Percentiles rank a stretch among this genome's conserved stretches.
Evolutionary conservation across 352 stramenopile species (phyloP).

Genomic region (Globisporangium uncinulatum): DNA sequence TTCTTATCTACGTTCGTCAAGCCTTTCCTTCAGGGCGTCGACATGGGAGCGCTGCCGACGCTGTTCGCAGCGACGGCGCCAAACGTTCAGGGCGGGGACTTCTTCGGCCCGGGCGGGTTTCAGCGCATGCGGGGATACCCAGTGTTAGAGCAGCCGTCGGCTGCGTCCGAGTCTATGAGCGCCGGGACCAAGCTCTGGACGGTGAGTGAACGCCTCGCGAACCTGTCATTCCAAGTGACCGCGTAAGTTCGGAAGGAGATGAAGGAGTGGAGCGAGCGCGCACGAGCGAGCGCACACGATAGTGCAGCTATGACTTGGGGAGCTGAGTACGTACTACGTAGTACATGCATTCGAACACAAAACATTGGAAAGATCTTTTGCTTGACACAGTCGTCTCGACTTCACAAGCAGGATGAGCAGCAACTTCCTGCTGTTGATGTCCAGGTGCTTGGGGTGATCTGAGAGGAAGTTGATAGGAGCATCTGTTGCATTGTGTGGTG

Average conservation of each 20-base stretch:
- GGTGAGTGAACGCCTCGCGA: slow-evolving; percentile 13
- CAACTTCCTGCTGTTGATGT: too few species aligned
- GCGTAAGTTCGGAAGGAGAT: neutral
- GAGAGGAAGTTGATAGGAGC: too few species aligned
- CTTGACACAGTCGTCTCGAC: too few species aligned
- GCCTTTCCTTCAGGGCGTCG: slow-evolving; percentile 29
- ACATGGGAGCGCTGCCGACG: slow-evolving; percentile 34
- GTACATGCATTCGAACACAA: too few species aligned
- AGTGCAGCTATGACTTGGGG: too few species aligned
- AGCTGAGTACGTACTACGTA: too few species aligned
- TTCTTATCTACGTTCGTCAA: slow-evolving; percentile 15
- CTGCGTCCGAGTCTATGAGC: slow-evolving; percentile 5
- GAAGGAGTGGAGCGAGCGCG: neutral
- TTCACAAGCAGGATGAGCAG: too few species aligned
- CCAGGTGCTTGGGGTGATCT: too few species aligned
- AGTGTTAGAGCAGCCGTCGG: slow-evolving; percentile 8
- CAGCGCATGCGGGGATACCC: slow-evolving; percentile 1
- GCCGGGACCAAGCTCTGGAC: slow-evolving; percentile 11
- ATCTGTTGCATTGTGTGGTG: too few species aligned
- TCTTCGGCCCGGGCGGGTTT: slow-evolving; percentile 17
- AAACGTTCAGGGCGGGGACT: slow-evolving; percentile 20
- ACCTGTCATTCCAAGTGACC: slow-evolving; percentile 4
- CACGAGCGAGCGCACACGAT: too few species aligned
- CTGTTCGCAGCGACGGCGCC: slow-evolving; percentile 34
- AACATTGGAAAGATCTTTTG: too few species aligned